A percentile compares a stretch with the other conserved stretches of the same genome.
Conservation (phyloP, 257 asterid genomes). For the Fraxinus anomala region DNA sequence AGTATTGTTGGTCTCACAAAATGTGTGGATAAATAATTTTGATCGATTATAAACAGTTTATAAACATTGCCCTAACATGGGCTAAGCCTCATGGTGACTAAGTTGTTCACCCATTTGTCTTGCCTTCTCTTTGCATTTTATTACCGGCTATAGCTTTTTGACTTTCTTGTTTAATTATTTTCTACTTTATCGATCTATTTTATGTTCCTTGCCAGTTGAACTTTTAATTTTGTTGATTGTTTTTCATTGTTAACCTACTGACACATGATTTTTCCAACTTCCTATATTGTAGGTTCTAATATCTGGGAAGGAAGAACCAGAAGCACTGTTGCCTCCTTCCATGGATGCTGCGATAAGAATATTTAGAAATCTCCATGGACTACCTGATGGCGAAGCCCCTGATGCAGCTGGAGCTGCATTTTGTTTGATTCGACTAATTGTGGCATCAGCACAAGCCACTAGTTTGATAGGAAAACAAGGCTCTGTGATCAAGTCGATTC, state of each 20-base stretch:
- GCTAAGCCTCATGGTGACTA: too few relatives aligned
- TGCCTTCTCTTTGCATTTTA: too few relatives aligned
- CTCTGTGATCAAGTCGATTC: slow-evolving; percentile 66
- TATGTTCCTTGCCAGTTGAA: too few relatives aligned
- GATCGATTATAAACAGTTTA: too few relatives aligned
- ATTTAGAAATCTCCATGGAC: slow-evolving; percentile 61
- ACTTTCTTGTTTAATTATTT: too few relatives aligned
- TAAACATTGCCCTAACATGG: too few relatives aligned
- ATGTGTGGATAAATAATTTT: too few relatives aligned
- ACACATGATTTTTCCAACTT: slow-evolving; percentile 9
- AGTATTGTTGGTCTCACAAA: too few relatives aligned
- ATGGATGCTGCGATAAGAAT: slow-evolving; percentile 69
- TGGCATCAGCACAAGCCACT: slow-evolving; percentile 72
- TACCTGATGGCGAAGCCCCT: slow-evolving; percentile 42
- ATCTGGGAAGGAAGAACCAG: slow-evolving; percentile 85
- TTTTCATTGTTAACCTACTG: neutral
- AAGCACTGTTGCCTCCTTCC: slow-evolving; percentile 64
- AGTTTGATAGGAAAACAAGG: slow-evolving; percentile 79
- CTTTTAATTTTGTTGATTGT: too few relatives aligned
- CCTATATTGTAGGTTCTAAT: slow-evolving; percentile 55
- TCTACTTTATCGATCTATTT: too few relatives aligned
- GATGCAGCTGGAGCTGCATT: slow-evolving; percentile 49
- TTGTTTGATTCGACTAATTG: slow-evolving; percentile 57
- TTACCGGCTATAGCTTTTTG: too few relatives aligned
- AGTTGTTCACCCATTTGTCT: too few relatives aligned